phyloP scores from a whole-genome alignment of 1,139 yeast genomes.

The Blastobotrys persicus region DNA sequence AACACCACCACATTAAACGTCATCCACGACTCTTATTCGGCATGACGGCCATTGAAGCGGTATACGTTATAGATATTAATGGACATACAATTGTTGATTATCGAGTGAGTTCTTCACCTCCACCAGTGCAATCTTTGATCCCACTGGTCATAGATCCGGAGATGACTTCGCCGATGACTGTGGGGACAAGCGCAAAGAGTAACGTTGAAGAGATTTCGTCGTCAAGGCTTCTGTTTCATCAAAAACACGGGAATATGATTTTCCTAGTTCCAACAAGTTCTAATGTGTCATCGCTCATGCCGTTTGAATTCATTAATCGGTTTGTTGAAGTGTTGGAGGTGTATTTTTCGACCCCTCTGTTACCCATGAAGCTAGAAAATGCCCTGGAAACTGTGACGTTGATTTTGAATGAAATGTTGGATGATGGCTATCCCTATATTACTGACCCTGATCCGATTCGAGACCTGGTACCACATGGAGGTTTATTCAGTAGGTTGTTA shows the following conservation, averaged over 20 bases:
- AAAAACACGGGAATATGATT: slow-evolving; percentile 32
- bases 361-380: slow-evolving; percentile 57
- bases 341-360: slow-evolving; percentile 59
- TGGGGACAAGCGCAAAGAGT: slow-evolving; percentile 18
- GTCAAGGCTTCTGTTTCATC: slow-evolving; percentile 35
- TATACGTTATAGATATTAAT: slow-evolving; percentile 60
- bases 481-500: slow-evolving; percentile 33
- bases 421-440: slow-evolving; percentile 68
- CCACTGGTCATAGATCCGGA: slow-evolving; percentile 30
- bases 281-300: slow-evolving; percentile 44
- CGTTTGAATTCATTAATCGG: slow-evolving; percentile 53
- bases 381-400: slow-evolving; percentile 65
- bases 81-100: slow-evolving; percentile 58
- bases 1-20: background rate
- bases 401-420: slow-evolving; percentile 65
- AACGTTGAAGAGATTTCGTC: slow-evolving; percentile 31
- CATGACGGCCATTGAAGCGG: slow-evolving; percentile 52
- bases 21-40: too few relatives aligned
- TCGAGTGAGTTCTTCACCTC: slow-evolving; percentile 50
- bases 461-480: slow-evolving; percentile 63
- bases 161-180: slow-evolving; percentile 12
- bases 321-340: slow-evolving; percentile 53
- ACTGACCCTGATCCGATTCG: slow-evolving; percentile 71
- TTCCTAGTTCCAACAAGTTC: slow-evolving; percentile 36
- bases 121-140: slow-evolving; percentile 47